phyloP scores from a whole-genome alignment of 805 yeast genomes.

The Wickerhamiella parazyma region DNA sequence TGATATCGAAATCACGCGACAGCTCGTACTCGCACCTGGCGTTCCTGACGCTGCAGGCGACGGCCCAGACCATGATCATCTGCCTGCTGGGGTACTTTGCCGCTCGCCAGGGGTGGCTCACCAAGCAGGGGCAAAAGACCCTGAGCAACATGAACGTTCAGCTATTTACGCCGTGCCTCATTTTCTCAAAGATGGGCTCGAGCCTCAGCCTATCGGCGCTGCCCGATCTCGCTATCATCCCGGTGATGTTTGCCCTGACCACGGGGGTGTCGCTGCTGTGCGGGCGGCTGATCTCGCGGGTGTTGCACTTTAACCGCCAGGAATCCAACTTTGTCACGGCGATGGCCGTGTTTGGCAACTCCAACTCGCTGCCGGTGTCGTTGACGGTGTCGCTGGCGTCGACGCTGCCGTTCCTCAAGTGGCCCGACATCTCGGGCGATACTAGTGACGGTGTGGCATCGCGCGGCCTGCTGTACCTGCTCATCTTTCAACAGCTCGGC shows the following conservation, averaged over 20 bases:
- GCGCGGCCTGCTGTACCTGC: slow-evolving; percentile 44
- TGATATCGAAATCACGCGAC: not conserved
- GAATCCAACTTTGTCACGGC: slow-evolving; percentile 90
- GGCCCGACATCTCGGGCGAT: slow-evolving; percentile 46
- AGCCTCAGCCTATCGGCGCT: slow-evolving; percentile 61
- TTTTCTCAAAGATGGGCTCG: slow-evolving; percentile 65
- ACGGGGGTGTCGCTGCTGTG: slow-evolving; percentile 60
- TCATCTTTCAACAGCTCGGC: slow-evolving; percentile 54
- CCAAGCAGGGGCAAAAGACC: slow-evolving; percentile 59
- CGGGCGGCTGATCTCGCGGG: slow-evolving; percentile 40
- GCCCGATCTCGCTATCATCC: slow-evolving; percentile 69
- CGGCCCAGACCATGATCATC: slow-evolving; percentile 74
- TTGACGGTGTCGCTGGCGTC: slow-evolving; percentile 57
- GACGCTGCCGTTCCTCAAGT: slow-evolving; percentile 41
- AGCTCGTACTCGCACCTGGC: slow-evolving; percentile 28
- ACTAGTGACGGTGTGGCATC: slow-evolving; percentile 45
- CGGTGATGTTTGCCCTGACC: slow-evolving; percentile 69
- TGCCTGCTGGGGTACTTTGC: slow-evolving; percentile 79
- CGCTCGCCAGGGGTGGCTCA: slow-evolving; percentile 57
- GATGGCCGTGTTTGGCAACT: slow-evolving; percentile 93
- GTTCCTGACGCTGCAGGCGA: slow-evolving; percentile 79
- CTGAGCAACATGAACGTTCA: slow-evolving; percentile 73
- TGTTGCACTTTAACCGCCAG: slow-evolving; percentile 48
- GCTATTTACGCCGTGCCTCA: slow-evolving; percentile 88
- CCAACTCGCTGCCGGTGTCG: slow-evolving; percentile 89